Percentiles rank a stretch among this genome's conserved stretches.
Evolutionary conservation across 73 alveolate genomes (phyloP).

Genomic region (Effrenium voratum): DNA sequence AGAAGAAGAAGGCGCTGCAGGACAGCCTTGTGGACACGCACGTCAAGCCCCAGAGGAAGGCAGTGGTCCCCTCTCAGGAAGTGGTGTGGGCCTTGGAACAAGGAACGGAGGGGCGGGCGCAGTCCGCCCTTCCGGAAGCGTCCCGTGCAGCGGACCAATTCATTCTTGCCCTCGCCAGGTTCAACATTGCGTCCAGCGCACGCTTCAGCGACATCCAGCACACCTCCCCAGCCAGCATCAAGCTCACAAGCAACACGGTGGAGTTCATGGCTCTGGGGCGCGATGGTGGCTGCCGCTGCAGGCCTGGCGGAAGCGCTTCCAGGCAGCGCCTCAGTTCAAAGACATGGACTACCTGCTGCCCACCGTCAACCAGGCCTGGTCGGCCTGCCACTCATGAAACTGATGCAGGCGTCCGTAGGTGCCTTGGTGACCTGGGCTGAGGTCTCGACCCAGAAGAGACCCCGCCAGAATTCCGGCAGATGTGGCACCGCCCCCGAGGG

Average conservation of each 20-base stretch:
- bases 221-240: not conserved
- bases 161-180: not conserved
- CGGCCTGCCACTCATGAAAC: too few relatives aligned
- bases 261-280: not conserved
- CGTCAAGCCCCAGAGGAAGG: slow-evolving; percentile 2
- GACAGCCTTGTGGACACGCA: not conserved
- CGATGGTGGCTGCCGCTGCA: too few relatives aligned
- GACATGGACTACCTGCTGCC: too few relatives aligned
- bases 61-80: slow-evolving; percentile 12
- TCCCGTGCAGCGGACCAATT: not conserved
- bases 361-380: too few relatives aligned
- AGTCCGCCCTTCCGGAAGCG: not conserved
- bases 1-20: not conserved
- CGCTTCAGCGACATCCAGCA: slow-evolving; percentile 50
- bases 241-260: not conserved
- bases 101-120: not conserved
- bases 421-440: too few relatives aligned
- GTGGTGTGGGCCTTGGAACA: not conserved
- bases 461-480: not conserved
- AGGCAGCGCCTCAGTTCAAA: too few relatives aligned
- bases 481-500: not conserved
- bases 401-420: too few relatives aligned
- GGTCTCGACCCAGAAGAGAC: too few relatives aligned
- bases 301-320: too few relatives aligned
- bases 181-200: slow-evolving; percentile 8